Conservation (phyloP, 345 rosid species). For the Heritiera littoralis region DNA sequence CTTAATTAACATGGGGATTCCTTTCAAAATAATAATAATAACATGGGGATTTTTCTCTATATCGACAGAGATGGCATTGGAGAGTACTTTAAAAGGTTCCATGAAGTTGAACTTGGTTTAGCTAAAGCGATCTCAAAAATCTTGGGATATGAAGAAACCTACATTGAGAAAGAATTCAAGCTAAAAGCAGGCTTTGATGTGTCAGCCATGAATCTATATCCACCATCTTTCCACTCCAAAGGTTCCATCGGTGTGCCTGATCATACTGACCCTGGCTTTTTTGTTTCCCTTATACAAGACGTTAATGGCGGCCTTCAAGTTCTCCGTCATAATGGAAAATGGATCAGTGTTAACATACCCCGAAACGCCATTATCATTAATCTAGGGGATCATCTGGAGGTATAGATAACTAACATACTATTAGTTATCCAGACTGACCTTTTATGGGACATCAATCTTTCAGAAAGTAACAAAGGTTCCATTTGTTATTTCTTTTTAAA, state of each 20-base stretch:
- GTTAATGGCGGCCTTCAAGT: conserved; percentile 35
- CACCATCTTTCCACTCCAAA: conserved; percentile 26
- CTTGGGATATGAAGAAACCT: conserved; percentile 29
- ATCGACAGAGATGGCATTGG: conserved; percentile 18
- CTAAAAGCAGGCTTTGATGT: conserved; percentile 34
- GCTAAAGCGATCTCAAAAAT: conserved; percentile 31
- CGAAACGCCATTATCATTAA: conserved; percentile 26
- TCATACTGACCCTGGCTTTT: conserved; percentile 38
- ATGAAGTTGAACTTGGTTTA: conserved; percentile 26
- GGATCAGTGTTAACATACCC: conserved; percentile 23
- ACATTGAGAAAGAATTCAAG: conserved; percentile 28
- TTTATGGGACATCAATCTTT: neutral
- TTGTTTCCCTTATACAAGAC: conserved; percentile 33
- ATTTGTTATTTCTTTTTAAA: no score
- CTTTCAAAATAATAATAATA: no score
- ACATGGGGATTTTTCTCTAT: no score
- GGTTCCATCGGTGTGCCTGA: conserved; percentile 27
- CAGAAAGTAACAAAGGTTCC: no score
- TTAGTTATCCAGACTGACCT: no score
- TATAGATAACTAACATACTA: neutral
- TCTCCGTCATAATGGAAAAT: conserved; percentile 26
- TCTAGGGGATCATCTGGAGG: conserved; percentile 37
- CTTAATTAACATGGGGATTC: no score
- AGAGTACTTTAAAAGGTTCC: conserved; percentile 26
- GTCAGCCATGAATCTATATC: conserved; percentile 32